Base-by-base conservation (phyloP, 1,284 basidiomycete species). In the Amylostereum areolatum region DNA sequence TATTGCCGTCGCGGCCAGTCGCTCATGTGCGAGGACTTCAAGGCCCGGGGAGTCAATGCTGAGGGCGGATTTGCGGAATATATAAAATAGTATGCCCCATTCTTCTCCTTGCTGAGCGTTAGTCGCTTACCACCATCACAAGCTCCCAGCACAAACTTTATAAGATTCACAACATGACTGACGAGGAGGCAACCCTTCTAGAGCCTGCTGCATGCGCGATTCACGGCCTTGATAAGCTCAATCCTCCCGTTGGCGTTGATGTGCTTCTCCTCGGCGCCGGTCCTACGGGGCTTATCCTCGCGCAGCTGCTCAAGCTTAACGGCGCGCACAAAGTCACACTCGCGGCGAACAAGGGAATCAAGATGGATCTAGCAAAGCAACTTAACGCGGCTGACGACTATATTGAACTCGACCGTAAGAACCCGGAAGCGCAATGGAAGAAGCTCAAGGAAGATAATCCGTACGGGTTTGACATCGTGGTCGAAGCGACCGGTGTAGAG, bases 41-140 rank as follows among this genome's bases (percentile, higher is more conserved):
- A 80, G 47, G 80, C 84, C 31, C 73, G 83, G 11, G 91, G 91
- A 45, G 86, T 92, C 43, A 87, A 81, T 43, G 64, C 77, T 53
- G 79, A 83, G 51, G 91, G 91, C 51, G 91, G 89, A n/a, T 93
- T 94, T 61, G 86, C 89, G 37, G 89, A 90, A 64, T 92, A 92
- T 67, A 79, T 90, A 59, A 78, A 75, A 50, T 87, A 85, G 88
- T 90, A 59, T 64, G 80, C 69, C 27, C 28, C 27, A 8, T 45
- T 24, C 50, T n/a, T n/a, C 25, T n/a, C 9, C 5, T 3, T 28
- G 12, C 11, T 12, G 2, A 24, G 24, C 2, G 27, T 2, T 29
- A 18, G 37, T 48, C 25, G 32, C 7, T 49, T 40, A 45, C 35
- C 27, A 49, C 45, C 36, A 5, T 31, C 45, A 44, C 30, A 53